Conservation (phyloP, 2,329 filamentous ascomycete genomes). For the Ophiostoma pallidulum region DNA sequence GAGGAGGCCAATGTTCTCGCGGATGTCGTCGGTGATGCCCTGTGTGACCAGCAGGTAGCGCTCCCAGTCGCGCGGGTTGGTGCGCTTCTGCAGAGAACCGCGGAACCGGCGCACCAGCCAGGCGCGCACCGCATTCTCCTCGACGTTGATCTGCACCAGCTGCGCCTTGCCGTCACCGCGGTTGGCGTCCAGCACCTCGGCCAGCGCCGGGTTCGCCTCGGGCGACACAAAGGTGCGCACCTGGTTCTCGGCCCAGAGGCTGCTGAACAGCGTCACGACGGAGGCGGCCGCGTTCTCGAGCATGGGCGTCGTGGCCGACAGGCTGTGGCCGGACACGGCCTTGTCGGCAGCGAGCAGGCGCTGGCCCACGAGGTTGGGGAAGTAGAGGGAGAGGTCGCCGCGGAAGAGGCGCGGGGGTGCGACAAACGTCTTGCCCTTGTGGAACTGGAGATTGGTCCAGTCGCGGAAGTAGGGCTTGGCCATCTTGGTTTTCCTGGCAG, state of each 20-base stretch:
- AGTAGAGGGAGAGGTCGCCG: conserved; percentile 73
- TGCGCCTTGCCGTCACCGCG: conserved; percentile 43
- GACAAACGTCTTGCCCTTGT: conserved; percentile 87
- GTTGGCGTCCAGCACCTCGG: conserved; percentile 47
- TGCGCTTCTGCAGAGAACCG: conserved; percentile 39
- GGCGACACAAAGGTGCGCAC: conserved; percentile 59
- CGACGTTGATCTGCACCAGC: conserved; percentile 77
- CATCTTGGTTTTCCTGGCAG: conserved; percentile 66
- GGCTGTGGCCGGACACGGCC: conserved; percentile 42
- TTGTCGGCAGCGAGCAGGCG: conserved; percentile 56
- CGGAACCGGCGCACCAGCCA: conserved; percentile 49
- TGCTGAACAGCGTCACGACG: conserved; percentile 73
- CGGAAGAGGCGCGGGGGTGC: conserved; percentile 79
- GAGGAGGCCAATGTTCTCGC: conserved; percentile 58
- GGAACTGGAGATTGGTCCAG: conserved; percentile 73
- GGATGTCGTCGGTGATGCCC: conserved; percentile 51
- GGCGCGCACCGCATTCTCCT: conserved; percentile 65
- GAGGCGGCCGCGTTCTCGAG: conserved; percentile 49
- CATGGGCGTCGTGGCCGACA: conserved; percentile 65
- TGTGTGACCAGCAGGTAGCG: conserved; percentile 53
- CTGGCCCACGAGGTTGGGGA: conserved; percentile 80
- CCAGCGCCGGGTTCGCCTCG: conserved; percentile 59
- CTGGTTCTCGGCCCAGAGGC: conserved; percentile 78
- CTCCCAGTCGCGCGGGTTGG: conserved; percentile 45
- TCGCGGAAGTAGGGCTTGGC: conserved; percentile 90